Evolutionary conservation across 768 basidiomycete species (phyloP).

Genomic region (Tulasnella sp.): DNA sequence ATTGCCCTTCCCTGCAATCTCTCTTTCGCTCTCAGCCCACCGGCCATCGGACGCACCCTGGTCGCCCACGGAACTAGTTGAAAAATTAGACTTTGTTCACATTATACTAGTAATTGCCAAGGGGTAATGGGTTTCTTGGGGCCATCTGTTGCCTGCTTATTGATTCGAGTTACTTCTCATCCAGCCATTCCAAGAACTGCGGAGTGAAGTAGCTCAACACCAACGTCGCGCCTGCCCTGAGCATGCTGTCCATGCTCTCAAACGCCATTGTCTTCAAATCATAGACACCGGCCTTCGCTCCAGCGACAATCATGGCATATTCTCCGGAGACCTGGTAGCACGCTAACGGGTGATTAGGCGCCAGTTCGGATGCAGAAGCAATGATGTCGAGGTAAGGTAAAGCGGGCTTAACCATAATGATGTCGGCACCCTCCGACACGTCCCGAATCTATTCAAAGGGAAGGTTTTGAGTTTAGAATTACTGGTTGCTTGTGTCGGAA

Average conservation of each 20-base stretch:
- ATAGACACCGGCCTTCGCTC: constrained; percentile 89
- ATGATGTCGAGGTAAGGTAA: constrained; percentile 96
- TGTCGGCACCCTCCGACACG: constrained; percentile 84
- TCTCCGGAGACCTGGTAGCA: constrained; percentile 98
- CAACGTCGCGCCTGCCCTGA: constrained; percentile 88
- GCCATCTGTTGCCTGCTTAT: not conserved
- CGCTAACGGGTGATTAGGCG: constrained; percentile 84
- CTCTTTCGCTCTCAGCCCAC: no score
- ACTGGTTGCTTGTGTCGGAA: not conserved
- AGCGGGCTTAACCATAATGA: constrained; percentile 98
- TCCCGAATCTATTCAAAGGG: constrained; percentile 63
- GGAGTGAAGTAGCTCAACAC: constrained; percentile 96
- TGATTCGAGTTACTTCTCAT: constrained; percentile 20
- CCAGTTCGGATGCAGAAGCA: constrained; percentile 72
- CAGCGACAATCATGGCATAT: constrained; percentile 94
- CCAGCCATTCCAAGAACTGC: constrained; percentile 84
- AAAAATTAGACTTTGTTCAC: no score
- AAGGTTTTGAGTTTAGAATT: not conserved
- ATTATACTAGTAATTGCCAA: not conserved
- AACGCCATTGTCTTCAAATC: constrained; percentile 89
- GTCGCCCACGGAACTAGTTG: no score
- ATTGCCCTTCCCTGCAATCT: no score
- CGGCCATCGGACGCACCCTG: no score
- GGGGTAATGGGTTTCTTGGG: not conserved
- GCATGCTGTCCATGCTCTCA: constrained; percentile 84